Evolutionary conservation across 257 asterid species (phyloP), one percentile per base, ranked within the genome.

Genomic region (Nicotiana paniculata): DNA sequence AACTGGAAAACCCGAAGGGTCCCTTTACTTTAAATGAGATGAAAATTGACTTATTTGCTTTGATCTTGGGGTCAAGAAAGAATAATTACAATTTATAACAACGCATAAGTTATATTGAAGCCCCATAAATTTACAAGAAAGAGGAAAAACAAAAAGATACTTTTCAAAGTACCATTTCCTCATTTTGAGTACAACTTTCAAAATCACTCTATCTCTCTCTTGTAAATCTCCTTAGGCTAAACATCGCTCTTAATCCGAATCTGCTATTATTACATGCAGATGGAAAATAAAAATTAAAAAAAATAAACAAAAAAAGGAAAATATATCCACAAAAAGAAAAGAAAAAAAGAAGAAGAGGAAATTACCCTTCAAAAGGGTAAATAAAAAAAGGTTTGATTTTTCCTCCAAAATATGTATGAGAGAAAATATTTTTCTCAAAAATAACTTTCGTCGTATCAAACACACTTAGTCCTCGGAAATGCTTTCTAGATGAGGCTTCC

Each of bases 401-500:
- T 53, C 53, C 68, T 67, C 66, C 18, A 17, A n/a, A 12, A 26
- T 4, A 11, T 13, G 28, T 30, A 26, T 3, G 33, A 46, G 26
- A 39, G 24, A 2, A 61, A n/a, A 67, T 65, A 13, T 28, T 18
- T 12, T 6, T 2, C 33, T 35, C 15, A 63, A 69, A 77, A 48
- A 62, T 0, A 18, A 82, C 83, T 74, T 54, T 0, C 3, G 2
- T 46, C 21, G 3, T 21, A 46, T 8, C 61, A 72, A 48, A 3
- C 8, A 74, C 53, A 1, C 79, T 68, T 77, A 70, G 54, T 91
- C 91, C 79, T 93, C 98, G 11, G 53, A 77, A 67, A 95, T 95
- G 86, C 93, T 89, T 30, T 88, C 91, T 21, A 93, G 86, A 82
- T 89, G 89, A 70, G 98, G 97, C 84, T 51, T 89, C 98, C 97